A percentile compares a stretch with the other conserved stretches of the same genome.
Evolutionary conservation across 345 rosid species (phyloP).

Genomic region (Heritiera fomes): DNA sequence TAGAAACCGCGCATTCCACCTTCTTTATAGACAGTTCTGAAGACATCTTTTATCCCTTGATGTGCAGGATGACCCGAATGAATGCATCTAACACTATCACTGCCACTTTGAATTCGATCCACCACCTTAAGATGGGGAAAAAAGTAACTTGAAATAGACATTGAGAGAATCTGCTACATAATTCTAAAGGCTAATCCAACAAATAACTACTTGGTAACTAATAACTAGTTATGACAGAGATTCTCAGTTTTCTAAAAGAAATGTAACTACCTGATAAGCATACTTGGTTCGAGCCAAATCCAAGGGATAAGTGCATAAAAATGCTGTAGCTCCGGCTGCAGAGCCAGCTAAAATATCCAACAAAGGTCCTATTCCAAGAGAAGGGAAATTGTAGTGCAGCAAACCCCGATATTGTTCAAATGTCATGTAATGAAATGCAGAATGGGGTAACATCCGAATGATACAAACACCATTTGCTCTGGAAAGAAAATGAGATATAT

Average conservation of each 20-base stretch:
- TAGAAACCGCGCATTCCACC: slow-evolving; percentile 76
- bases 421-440: slow-evolving; percentile 88
- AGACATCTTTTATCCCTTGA: slow-evolving; percentile 67
- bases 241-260: background rate
- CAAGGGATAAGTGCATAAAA: slow-evolving; percentile 87
- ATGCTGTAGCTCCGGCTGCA: slow-evolving; percentile 89
- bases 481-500: slow-evolving; percentile 15
- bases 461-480: slow-evolving; percentile 97
- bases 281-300: slow-evolving; percentile 96
- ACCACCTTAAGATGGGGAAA: slow-evolving; percentile 43
- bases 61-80: slow-evolving; percentile 57
- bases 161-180: background rate
- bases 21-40: slow-evolving; percentile 65
- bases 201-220: background rate
- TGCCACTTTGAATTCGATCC: slow-evolving; percentile 40
- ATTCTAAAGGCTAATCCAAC: background rate
- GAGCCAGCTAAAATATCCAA: slow-evolving; percentile 91
- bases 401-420: slow-evolving; percentile 83
- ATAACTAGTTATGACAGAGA: background rate
- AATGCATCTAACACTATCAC: slow-evolving; percentile 36
- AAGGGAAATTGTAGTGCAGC: slow-evolving; percentile 63
- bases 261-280: slow-evolving; percentile 90
- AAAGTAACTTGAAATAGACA: background rate
- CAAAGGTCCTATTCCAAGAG: slow-evolving; percentile 72
- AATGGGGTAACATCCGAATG: slow-evolving; percentile 84